Percentiles rank a stretch among this genome's conserved stretches.
phyloP scores from a whole-genome alignment of 495 filamentous ascomycete genomes.

The Aspergillus avenaceus region DNA sequence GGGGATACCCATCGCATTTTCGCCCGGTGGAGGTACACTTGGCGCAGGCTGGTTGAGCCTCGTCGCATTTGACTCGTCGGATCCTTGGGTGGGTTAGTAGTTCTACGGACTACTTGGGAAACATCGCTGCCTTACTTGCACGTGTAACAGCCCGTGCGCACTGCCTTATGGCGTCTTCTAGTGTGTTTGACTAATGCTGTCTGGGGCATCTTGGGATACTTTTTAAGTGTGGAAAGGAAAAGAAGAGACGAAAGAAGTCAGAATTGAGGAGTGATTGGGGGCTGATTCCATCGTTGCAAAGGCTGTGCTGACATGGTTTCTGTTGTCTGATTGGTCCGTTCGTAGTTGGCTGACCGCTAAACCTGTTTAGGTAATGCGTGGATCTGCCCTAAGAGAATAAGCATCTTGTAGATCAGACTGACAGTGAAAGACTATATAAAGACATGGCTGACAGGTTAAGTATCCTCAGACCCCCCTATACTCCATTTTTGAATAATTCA shows the following conservation, averaged over 20 bases:
- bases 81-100: not conserved
- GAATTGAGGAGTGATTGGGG: not conserved
- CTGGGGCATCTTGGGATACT: no score
- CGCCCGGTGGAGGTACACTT: not conserved
- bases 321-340: not conserved
- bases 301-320: not conserved
- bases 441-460: no score
- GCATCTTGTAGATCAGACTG: no score
- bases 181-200: not conserved
- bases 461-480: no score
- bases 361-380: no score
- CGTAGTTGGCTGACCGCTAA: no score
- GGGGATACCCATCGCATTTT: not conserved
- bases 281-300: not conserved
- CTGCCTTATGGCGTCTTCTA: not conserved
- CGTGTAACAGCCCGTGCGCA: not conserved
- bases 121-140: not conserved
- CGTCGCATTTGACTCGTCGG: not conserved
- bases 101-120: not conserved
- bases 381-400: no score
- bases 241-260: no score
- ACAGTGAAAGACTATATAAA: no score
- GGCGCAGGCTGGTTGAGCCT: not conserved
- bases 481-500: no score
- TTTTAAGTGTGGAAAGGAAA: no score